Conservation (phyloP, 1,139 yeast species). For the Pichia sp. region DNA sequence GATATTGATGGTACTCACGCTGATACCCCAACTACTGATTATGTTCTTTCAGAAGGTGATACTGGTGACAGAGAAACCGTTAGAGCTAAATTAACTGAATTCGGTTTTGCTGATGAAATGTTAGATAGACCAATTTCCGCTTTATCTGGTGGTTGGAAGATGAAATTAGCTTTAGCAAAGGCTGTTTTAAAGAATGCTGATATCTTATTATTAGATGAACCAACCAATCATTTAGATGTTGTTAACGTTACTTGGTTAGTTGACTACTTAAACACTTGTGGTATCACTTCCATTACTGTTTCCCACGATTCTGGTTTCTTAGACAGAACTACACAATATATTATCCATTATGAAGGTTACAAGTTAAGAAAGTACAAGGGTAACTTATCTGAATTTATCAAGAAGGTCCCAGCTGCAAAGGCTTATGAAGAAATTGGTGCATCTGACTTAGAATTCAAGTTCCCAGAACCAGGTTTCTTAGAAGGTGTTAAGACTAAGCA, state of each 20-base stretch:
- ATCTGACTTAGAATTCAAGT: constrained; percentile 87
- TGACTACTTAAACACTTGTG: constrained; percentile 97
- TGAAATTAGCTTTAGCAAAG: constrained; percentile 98
- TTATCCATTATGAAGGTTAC: constrained; percentile 99
- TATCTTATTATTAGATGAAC: constrained; percentile 96
- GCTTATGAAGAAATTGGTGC: constrained; percentile 98
- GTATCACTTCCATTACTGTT: constrained; percentile 95
- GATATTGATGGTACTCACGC: constrained; percentile 98
- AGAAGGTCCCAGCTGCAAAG: constrained; percentile 98
- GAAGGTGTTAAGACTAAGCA: constrained; percentile 99
- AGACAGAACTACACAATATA: constrained; percentile 95
- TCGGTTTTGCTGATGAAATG: constrained; percentile 91
- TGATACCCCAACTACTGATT: constrained; percentile 87
- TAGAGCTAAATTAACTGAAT: constrained; percentile 71
- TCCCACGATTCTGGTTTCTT: constrained; percentile 99
- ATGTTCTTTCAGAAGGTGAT: constrained; percentile 50
- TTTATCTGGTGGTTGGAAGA: constrained; percentile 99
- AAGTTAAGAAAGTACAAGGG: constrained; percentile 99
- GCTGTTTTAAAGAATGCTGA: constrained; percentile 99
- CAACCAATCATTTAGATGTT: constrained; percentile 99
- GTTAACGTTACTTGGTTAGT: constrained; percentile 99
- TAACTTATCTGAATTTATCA: constrained; percentile 96
- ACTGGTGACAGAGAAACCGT: constrained; percentile 70
- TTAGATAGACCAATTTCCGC: constrained; percentile 88
- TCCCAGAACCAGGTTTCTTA: constrained; percentile 99